These are phyloP conservation scores for Trichoderma breve DNA, from an alignment of 2,329 filamentous ascomycete genomes.

Conservation along the genomic window DNA sequence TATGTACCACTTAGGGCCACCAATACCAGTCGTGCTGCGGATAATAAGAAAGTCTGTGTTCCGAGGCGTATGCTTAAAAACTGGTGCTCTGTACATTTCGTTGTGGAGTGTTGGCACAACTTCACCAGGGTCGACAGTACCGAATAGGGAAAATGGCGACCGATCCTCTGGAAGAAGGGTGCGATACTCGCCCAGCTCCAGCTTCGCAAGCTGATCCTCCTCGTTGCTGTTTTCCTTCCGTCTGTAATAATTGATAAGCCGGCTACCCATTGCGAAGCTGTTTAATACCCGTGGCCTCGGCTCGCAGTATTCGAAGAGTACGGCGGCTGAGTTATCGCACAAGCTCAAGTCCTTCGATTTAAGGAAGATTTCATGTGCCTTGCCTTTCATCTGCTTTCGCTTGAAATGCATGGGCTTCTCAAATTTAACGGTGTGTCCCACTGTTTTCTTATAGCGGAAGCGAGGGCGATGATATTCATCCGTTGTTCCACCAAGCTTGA, in stretches of 20 bases:
- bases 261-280: constrained; percentile 96
- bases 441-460: constrained; percentile 67
- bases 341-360: constrained; percentile 80
- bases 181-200: constrained; percentile 83
- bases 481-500: constrained; percentile 71
- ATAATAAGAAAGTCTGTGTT: constrained; percentile 83
- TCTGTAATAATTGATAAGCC: constrained; percentile 95
- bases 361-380: constrained; percentile 74
- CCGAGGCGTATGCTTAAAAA: constrained; percentile 82
- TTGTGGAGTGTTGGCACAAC: constrained; percentile 90
- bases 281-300: constrained; percentile 88
- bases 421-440: constrained; percentile 69
- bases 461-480: constrained; percentile 81
- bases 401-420: constrained; percentile 70
- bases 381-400: constrained; percentile 78
- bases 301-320: constrained; percentile 94
- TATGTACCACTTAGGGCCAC: constrained; percentile 78
- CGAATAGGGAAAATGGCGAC: constrained; percentile 93
- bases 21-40: constrained; percentile 72
- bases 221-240: constrained; percentile 67
- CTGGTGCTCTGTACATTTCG: constrained; percentile 88
- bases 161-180: constrained; percentile 90
- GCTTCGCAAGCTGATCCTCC: constrained; percentile 72
- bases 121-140: constrained; percentile 86
- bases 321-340: constrained; percentile 81